These are phyloP conservation scores for Paspalum notatum DNA, from an alignment of 176 grass and related monocot genomes.

Conservation along the genomic window DNA sequence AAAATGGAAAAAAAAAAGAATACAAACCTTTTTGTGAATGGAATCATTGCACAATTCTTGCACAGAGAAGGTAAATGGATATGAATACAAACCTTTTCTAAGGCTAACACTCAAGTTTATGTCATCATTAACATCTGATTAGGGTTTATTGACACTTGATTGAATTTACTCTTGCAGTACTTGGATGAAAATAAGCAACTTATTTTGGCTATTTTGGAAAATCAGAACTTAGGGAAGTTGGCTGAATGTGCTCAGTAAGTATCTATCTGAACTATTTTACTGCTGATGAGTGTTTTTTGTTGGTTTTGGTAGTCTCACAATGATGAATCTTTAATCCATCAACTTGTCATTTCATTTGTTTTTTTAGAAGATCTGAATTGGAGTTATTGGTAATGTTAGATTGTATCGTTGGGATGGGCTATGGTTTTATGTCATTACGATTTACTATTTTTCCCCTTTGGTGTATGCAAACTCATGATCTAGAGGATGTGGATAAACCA, in stretches of 20 bases:
- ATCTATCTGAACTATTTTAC: conserved; percentile 18
- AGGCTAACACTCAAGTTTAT: background rate
- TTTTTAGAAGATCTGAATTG: background rate
- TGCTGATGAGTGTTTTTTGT: conserved; percentile 7
- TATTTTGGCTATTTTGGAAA: conserved; percentile 94
- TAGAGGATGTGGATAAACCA: too few relatives aligned
- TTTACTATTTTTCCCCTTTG: too few relatives aligned
- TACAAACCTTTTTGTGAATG: background rate
- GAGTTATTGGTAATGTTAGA: too few relatives aligned
- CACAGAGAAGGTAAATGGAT: conserved; percentile 20
- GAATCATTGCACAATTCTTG: conserved; percentile 10
- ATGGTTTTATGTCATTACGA: too few relatives aligned
- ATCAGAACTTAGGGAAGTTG: conserved; percentile 90
- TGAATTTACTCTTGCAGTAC: conserved; percentile 60
- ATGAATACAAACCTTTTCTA: background rate
- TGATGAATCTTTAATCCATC: background rate
- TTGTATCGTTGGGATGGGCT: too few relatives aligned
- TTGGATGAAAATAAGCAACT: conserved; percentile 98
- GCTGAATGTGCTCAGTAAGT: conserved; percentile 98
- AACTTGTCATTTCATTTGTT: background rate
- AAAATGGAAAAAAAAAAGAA: conserved; percentile 13
- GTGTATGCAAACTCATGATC: too few relatives aligned
- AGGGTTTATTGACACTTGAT: conserved; percentile 22
- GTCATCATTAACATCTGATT: conserved; percentile 27
- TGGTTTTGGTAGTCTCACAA: background rate